These are phyloP conservation scores for Penicillium tannophilum DNA, from an alignment of 495 filamentous ascomycete species.

Conservation along the genomic window DNA sequence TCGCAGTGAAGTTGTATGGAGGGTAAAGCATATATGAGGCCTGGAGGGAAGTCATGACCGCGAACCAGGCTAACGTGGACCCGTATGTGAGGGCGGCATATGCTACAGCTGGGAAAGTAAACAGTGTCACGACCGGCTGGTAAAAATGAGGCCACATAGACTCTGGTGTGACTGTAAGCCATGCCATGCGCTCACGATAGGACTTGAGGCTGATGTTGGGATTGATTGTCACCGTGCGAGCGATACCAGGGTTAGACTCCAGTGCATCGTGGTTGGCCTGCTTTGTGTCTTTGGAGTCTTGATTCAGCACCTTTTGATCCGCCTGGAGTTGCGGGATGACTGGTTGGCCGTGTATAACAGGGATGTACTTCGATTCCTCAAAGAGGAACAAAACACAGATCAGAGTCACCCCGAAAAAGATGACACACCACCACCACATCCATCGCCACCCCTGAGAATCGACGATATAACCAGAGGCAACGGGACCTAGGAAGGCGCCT, in stretches of 20 bases:
- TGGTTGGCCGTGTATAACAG: constrained; percentile 14
- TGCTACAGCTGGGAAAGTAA: constrained; percentile 36
- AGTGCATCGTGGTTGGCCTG: constrained; percentile 1
- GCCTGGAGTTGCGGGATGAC: background rate
- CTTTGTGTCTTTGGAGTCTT: background rate
- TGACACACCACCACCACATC: constrained; percentile 55
- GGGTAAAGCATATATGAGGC: constrained; percentile 33
- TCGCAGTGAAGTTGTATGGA: constrained; percentile 44
- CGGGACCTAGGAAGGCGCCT: constrained; percentile 41
- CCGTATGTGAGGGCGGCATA: constrained; percentile 42
- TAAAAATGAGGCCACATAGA: constrained; percentile 29
- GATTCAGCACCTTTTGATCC: background rate
- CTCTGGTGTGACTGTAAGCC: constrained; percentile 27
- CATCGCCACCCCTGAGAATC: constrained; percentile 51
- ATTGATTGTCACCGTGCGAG: constrained; percentile 6
- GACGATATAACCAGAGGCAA: constrained; percentile 49
- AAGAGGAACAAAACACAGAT: constrained; percentile 41
- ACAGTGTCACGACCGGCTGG: constrained; percentile 26
- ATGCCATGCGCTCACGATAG: constrained; percentile 30
- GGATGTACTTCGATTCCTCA: constrained; percentile 46
- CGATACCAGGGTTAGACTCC: background rate
- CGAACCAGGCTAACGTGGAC: constrained; percentile 33
- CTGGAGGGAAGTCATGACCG: constrained; percentile 34
- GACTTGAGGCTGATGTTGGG: constrained; percentile 21
- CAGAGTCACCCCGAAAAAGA: constrained; percentile 44